Base-by-base conservation (phyloP, 2,329 filamentous ascomycete species). In the Aschersonia sp. region DNA sequence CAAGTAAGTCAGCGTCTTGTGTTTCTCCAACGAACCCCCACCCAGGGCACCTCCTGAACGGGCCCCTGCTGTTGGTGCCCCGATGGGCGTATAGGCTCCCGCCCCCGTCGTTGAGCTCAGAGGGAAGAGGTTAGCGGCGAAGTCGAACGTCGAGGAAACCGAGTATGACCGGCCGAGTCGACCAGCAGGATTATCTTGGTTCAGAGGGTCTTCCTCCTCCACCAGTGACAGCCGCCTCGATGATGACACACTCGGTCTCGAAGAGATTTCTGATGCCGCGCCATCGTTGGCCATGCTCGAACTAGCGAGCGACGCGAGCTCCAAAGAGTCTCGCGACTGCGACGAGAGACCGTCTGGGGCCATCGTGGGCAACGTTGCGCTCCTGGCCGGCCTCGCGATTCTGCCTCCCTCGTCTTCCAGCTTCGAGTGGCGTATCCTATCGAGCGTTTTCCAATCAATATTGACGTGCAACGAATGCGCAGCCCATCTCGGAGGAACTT, bases 1-100 rank as follows among this genome's bases (percentile, higher is more conserved):
- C 44, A 97, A 62, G 61, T 91, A 97, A 31, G 92, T 97, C 65
- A 98, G 68, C 10, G 86, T 94, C 71, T 98, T 98, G 70, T 94
- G 84, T 64, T 88, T 92, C 72, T 98, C 92, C 53, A 97, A 67
- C 41, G 84, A 88, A n/a, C 78, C 83, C 51, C 84, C 85, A n/a
- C 79, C 77, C 29, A 84, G 59, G 12, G 76, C 77, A 46, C 73
- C 73, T 7, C 59, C 52, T 6, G 61, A 59, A 9, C 66, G 59
- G 31, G 69, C 66, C 6, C 70, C 62, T 9, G 81, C 77, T 5
- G 80, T 80, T 40, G 89, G 81, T 30, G 84, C 82, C 35, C 89
- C 91, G 12, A 98, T 74, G 9, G 89, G 87, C 42, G 89, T 86
- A 66, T 98, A 98, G 40, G 84, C 79, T 48, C 78, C 66, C 44